Conservation (phyloP, 768 basidiomycete species). For the Panaeolus cyanescens region DNA sequence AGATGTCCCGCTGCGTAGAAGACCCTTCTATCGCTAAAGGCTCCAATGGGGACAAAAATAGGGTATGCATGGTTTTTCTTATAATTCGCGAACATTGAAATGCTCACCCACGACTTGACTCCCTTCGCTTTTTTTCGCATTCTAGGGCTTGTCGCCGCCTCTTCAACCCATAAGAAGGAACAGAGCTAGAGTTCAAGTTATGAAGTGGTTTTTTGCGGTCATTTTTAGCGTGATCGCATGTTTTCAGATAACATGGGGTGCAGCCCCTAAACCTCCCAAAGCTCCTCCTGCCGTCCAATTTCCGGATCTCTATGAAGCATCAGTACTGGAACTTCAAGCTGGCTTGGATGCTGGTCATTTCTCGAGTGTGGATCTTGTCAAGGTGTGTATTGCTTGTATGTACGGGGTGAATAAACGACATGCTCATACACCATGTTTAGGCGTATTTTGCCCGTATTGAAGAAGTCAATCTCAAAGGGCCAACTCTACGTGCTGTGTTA, state of each 20-base stretch:
- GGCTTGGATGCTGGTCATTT: constrained; percentile 53
- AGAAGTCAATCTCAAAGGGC: constrained; percentile 66
- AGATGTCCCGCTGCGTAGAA: not conserved
- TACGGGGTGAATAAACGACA: not conserved
- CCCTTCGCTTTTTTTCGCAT: not conserved
- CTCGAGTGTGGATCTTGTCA: constrained; percentile 62
- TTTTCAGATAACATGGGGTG: not conserved
- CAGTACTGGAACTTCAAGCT: constrained; percentile 53
- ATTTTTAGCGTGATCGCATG: not conserved
- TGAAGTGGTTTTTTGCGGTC: not conserved
- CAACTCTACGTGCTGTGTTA: constrained; percentile 56
- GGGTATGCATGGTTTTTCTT: not conserved
- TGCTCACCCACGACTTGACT: not conserved
- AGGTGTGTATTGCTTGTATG: constrained; percentile 33
- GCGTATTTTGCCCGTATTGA: constrained; percentile 69
- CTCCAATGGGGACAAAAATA: not conserved
- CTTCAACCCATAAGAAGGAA: not conserved
- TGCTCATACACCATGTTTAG: constrained; percentile 28
- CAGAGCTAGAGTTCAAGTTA: not conserved
- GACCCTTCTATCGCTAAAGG: not conserved
- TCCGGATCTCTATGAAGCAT: constrained; percentile 65
- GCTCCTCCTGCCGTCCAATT: constrained; percentile 17
- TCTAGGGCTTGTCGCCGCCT: not conserved
- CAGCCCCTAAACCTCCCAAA: not conserved
- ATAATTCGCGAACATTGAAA: not conserved